These are phyloP conservation scores for Lodderomyces jiufengensis DNA, from an alignment of 1,139 yeast species.

Conservation along the genomic window DNA sequence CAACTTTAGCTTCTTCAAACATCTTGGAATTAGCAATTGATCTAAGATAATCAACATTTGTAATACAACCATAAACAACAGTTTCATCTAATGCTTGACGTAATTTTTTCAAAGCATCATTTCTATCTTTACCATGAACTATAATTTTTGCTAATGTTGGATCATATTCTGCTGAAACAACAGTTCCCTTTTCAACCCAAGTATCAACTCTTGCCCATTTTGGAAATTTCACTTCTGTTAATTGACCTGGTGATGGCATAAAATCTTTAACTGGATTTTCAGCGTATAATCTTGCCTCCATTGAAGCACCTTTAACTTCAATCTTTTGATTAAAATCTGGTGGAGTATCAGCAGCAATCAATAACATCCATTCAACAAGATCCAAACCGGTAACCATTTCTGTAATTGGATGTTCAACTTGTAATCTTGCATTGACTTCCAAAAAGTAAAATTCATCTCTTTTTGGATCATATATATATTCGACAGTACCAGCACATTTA, in stretches of 20 bases:
- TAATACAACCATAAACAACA: conserved; percentile 79
- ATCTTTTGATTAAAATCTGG: conserved; percentile 67
- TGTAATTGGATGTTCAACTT: conserved; percentile 96
- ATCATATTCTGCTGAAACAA: conserved; percentile 87
- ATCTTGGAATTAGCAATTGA: conserved; percentile 78
- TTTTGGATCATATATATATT: conserved; percentile 81
- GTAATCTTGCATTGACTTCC: conserved; percentile 94
- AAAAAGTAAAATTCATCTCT: conserved; percentile 89
- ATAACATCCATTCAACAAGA: conserved; percentile 94
- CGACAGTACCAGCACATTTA: conserved; percentile 97
- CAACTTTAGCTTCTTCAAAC: conserved; percentile 80
- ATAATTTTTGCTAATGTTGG: conserved; percentile 95
- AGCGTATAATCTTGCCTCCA: conserved; percentile 95
- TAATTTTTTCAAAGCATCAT: conserved; percentile 74
- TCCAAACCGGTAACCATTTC: conserved; percentile 94
- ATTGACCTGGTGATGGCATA: conserved; percentile 93
- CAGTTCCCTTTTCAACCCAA: conserved; percentile 92
- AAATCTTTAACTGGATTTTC: conserved; percentile 95
- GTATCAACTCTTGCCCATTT: conserved; percentile 89
- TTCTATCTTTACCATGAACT: conserved; percentile 86
- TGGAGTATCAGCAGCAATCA: conserved; percentile 84
- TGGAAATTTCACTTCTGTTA: conserved; percentile 83
- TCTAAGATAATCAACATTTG: conserved; percentile 86
- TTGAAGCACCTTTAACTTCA: conserved; percentile 75
- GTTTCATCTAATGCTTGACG: conserved; percentile 84